phyloP scores from a whole-genome alignment of 371 early-diverging fungal species.

The Blakeslea trispora region DNA sequence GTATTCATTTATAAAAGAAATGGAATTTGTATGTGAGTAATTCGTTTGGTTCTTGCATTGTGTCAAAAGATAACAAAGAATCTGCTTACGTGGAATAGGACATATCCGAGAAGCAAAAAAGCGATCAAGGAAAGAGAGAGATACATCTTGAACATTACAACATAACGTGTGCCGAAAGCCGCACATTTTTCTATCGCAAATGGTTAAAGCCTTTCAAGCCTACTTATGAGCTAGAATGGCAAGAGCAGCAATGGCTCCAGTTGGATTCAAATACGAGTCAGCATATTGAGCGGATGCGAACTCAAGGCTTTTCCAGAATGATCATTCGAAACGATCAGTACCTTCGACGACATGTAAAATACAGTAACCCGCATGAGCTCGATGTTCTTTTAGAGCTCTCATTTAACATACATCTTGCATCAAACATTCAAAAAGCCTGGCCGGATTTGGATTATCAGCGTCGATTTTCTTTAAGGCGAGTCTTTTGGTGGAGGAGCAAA shows the following conservation, averaged over 20 bases:
- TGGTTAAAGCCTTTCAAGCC: neutral
- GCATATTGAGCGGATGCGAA: conserved; percentile 7
- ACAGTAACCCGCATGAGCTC: neutral
- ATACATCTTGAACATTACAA: too few species aligned
- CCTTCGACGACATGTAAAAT: neutral
- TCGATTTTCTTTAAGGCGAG: neutral
- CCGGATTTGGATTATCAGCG: neutral
- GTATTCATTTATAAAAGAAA: too few species aligned
- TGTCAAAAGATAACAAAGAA: too few species aligned
- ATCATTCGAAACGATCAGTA: conserved; percentile 2
- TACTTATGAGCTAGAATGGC: conserved; percentile 10
- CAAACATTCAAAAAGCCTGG: neutral
- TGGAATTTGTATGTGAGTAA: too few species aligned
- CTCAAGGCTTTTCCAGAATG: conserved; percentile 3
- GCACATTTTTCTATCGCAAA: neutral
- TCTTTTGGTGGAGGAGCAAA: conserved; percentile 1
- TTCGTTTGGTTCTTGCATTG: too few species aligned
- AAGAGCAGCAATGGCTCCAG: conserved; percentile 9
- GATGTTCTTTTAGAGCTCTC: conserved; percentile 5
- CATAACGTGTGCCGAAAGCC: too few species aligned
- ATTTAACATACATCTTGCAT: neutral
- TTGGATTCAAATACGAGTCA: conserved; percentile 2
- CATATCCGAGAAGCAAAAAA: too few species aligned
- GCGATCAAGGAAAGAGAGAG: too few species aligned
- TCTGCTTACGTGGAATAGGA: too few species aligned